Evolutionary conservation across 176 grass and related monocot species (phyloP), one percentile per base, ranked within the genome.

Genomic region (Eragrostis curvula): DNA sequence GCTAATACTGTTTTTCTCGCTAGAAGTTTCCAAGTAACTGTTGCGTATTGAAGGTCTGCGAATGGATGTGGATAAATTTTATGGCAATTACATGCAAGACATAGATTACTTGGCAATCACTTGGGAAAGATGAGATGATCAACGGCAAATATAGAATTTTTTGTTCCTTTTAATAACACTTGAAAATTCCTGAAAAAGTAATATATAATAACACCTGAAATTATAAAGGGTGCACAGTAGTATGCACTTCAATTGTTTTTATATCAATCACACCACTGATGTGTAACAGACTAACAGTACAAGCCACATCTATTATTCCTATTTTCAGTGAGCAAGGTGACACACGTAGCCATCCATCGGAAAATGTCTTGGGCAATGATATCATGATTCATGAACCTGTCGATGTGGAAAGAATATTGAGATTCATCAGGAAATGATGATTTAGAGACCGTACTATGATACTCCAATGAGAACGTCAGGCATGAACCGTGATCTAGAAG

Each of bases 71-170:
- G n/a, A n/a, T n/a, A n/a, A n/a, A n/a, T n/a, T n/a, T n/a, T n/a
- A n/a, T n/a, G n/a, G n/a, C n/a, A n/a, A n/a, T n/a, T n/a, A n/a
- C n/a, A n/a, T n/a, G n/a, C n/a, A n/a, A n/a, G n/a, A n/a, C n/a
- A n/a, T n/a, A 3, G 67, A 25, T 59, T 68, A 46, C 44, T 32
- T 45, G 8, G 53, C 2, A 25, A 27, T 43, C 67, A 51, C 57
- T 61, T 60, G 62, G 16, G 25, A 2, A 1, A 30, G 60, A 36
- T 20, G 70, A 84, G 73, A 55, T 81, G 76, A 63, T 27, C 70
- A 12, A 13, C 8, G 17, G 52, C 49, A 55, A 84, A 49, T 30
- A 74, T 1, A 2, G 3, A 32, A 50, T 5, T 4, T 7, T 17
- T 29, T 23, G 10, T 44, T 79, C 56, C 11, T 3, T 51, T 21